A percentile compares a stretch with the other conserved stretches of the same genome.
Conservation (phyloP, 2,329 filamentous ascomycete species). For the Dothistroma pini region DNA sequence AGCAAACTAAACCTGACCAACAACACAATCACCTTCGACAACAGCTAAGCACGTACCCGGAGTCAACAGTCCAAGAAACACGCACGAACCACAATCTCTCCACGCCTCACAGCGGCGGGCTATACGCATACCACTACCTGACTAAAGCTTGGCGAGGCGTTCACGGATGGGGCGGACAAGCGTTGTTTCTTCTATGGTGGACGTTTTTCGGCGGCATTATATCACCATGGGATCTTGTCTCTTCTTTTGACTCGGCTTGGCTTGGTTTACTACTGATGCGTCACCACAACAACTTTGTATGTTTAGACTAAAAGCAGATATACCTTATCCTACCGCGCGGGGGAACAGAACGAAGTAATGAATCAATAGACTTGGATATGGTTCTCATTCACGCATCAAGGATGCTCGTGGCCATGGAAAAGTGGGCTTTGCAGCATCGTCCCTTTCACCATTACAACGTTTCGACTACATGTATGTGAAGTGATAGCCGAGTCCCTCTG, state of each 20-base stretch:
- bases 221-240: background rate
- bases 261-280: background rate
- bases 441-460: too few species aligned
- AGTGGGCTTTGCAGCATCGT: too few species aligned
- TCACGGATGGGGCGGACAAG: background rate
- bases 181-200: background rate
- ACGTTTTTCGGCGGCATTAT: background rate
- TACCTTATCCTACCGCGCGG: background rate
- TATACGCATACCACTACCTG: background rate
- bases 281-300: background rate
- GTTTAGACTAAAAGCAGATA: conserved; percentile 3
- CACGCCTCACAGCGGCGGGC: conserved; percentile 6
- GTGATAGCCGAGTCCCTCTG: too few species aligned
- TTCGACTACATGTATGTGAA: too few species aligned
- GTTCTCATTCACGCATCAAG: too few species aligned
- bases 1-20: background rate
- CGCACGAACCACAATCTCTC: background rate
- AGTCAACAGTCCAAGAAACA: background rate
- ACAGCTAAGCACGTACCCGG: background rate
- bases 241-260: background rate
- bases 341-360: background rate
- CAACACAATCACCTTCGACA: conserved; percentile 4
- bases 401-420: background rate
- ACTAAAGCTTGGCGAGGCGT: background rate
- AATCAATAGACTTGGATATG: background rate